Evolutionary conservation across 1,139 yeast species (phyloP).

Genomic region (Scheffersomyces insectosa): DNA sequence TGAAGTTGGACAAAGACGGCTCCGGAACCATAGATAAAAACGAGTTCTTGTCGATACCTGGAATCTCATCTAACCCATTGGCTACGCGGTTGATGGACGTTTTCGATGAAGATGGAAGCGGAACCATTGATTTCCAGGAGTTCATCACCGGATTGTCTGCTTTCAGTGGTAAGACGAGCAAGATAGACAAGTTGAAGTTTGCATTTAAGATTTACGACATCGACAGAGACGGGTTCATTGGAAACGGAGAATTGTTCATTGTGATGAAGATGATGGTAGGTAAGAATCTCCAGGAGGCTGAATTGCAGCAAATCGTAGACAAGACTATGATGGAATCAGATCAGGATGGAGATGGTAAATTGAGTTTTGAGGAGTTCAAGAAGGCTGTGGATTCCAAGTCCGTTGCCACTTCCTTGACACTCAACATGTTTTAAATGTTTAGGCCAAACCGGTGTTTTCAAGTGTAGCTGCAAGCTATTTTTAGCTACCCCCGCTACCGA

Average conservation of each 20-base stretch:
- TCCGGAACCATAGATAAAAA: conserved; percentile 89
- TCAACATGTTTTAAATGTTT: conserved; percentile 34
- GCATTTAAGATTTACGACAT: conserved; percentile 95
- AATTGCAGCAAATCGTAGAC: conserved; percentile 93
- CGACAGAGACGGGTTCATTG: conserved; percentile 91
- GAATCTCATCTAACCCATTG: conserved; percentile 85
- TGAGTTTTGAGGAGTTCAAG: conserved; percentile 85
- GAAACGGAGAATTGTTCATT: conserved; percentile 90
- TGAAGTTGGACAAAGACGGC: conserved; percentile 92
- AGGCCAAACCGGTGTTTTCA: no score
- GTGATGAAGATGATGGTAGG: conserved; percentile 98
- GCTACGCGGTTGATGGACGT: conserved; percentile 91
- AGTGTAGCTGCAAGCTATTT: no score
- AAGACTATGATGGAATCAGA: conserved; percentile 96
- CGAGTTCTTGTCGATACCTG: conserved; percentile 91
- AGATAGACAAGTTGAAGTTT: conserved; percentile 80
- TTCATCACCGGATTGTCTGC: conserved; percentile 88
- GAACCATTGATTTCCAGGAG: conserved; percentile 94
- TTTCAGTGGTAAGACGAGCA: conserved; percentile 85
- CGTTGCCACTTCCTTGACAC: conserved; percentile 61
- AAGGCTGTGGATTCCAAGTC: conserved; percentile 68
- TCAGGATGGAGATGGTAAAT: conserved; percentile 82
- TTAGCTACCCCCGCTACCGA: background rate
- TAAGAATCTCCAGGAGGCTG: conserved; percentile 78
- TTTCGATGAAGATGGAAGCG: conserved; percentile 91